phyloP scores from a whole-genome alignment of 768 basidiomycete genomes.

The Stropharia rugosoannulata region DNA sequence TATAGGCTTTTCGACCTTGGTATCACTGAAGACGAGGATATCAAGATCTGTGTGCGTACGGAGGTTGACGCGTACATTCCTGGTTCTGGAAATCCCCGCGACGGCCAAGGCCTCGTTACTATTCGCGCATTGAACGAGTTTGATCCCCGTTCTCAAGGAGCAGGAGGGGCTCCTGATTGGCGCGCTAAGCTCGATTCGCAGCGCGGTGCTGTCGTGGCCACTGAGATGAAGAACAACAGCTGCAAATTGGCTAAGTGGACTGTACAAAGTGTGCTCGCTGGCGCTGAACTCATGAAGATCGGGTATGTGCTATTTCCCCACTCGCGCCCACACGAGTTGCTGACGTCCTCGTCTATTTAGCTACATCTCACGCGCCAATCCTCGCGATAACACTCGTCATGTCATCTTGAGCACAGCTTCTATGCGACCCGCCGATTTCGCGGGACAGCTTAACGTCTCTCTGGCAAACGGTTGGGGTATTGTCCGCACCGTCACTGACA shows the following conservation, averaged over 20 bases:
- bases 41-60: constrained; percentile 90
- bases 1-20: constrained; percentile 95
- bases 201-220: constrained; percentile 95
- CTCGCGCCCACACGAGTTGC: constrained; percentile 4
- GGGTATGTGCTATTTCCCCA: constrained; percentile 51
- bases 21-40: constrained; percentile 86
- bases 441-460: constrained; percentile 92
- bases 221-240: constrained; percentile 99
- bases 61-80: constrained; percentile 90
- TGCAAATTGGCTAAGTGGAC: constrained; percentile 98
- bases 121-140: constrained; percentile 97
- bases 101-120: constrained; percentile 80
- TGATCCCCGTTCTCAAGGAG: constrained; percentile 85
- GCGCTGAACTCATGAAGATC: constrained; percentile 96
- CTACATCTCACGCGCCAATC: constrained; percentile 92
- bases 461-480: constrained; percentile 98
- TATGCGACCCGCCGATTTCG: constrained; percentile 93
- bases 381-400: constrained; percentile 94
- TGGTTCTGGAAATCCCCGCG: constrained; percentile 57
- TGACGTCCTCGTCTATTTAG: constrained; percentile 38
- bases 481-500: constrained; percentile 89
- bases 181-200: constrained; percentile 94
- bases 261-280: constrained; percentile 91
- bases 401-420: constrained; percentile 94
- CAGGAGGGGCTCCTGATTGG: constrained; percentile 98